phyloP scores from a whole-genome alignment of 1,139 yeast species.

The Wickerhamomyces sp. region DNA sequence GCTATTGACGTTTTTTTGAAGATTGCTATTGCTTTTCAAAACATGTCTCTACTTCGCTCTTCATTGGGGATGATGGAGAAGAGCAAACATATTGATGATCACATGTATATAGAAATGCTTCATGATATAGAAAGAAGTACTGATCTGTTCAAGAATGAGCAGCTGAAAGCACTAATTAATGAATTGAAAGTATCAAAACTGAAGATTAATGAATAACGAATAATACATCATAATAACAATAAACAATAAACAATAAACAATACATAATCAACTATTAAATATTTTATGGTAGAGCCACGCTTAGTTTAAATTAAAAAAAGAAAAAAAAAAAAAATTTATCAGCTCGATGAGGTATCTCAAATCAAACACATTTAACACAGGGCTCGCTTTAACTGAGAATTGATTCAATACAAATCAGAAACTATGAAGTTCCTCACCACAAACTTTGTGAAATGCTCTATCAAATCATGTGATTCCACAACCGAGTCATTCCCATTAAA shows the following conservation, averaged over 20 bases:
- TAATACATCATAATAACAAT: too few species aligned
- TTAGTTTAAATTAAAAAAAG: too few species aligned
- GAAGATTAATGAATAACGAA: not conserved
- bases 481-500: constrained; percentile 77
- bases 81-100: constrained; percentile 2
- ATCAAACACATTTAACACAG: too few species aligned
- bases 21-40: constrained; percentile 7
- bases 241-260: not conserved
- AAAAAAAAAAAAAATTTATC: not conserved
- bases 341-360: not conserved
- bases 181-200: not conserved
- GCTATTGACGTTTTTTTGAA: constrained; percentile 8
- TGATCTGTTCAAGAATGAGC: not conserved
- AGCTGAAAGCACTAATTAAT: constrained; percentile 44
- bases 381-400: too few species aligned
- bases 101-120: constrained; percentile 1
- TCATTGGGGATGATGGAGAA: constrained; percentile 5
- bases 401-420: too few species aligned
- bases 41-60: constrained; percentile 5
- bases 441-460: constrained; percentile 92
- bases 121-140: not conserved
- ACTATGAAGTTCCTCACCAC: constrained; percentile 89
- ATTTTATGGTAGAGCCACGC: not conserved
- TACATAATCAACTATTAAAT: not conserved
- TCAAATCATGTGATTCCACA: constrained; percentile 71